Evolutionary conservation across 768 basidiomycete genomes (phyloP), one percentile per base, ranked within the genome.

Genomic region (Daedaleopsis nitida): DNA sequence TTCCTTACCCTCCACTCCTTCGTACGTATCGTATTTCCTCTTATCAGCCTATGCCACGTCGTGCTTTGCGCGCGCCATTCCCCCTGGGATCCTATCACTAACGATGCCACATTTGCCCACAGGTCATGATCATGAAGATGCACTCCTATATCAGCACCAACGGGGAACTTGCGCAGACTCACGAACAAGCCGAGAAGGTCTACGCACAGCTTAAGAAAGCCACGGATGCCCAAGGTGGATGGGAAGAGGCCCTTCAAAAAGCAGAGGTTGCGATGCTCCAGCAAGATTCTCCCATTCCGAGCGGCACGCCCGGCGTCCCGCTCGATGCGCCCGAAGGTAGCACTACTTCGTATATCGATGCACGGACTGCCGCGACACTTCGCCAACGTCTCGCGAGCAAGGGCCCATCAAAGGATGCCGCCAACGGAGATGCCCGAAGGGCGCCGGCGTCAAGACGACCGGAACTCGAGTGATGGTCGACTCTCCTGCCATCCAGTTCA

Each of bases 41-140:
- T 37, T 43, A 9, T n/a, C 21, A 13, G 10, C 39, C 39, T 42
- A 21, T 49, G 58, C 24, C 51, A 49, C 3, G 59, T 64, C 68
- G 21, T 9, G 17, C 27, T 32, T 32, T 32, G 27, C 27, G 27
- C 27, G 27, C 27, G 27, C 7, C 27, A 32, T 8, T 37, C 35
- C 39, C 11, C 21, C 23, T 13, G 16, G n/a, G 16, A 35, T 60
- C 27, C 14, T 17, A 48, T 52, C 5, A 39, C 39, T 21, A 17
- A 45, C 32, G 37, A 32, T 7, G 27, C 27, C 57, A 27, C 42
- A 48, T 11, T 17, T 23, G 9, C 19, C 7, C 44, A 27, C 56
- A 88, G 85, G 84, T 88, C 60, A 88, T 95, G 87, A 83, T 94
- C 67, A 95, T 95, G 93, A 92, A 97, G 76, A 89, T 96, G 81